Conservation (phyloP, 2,329 filamentous ascomycete genomes). For the Epichloe sp. region DNA sequence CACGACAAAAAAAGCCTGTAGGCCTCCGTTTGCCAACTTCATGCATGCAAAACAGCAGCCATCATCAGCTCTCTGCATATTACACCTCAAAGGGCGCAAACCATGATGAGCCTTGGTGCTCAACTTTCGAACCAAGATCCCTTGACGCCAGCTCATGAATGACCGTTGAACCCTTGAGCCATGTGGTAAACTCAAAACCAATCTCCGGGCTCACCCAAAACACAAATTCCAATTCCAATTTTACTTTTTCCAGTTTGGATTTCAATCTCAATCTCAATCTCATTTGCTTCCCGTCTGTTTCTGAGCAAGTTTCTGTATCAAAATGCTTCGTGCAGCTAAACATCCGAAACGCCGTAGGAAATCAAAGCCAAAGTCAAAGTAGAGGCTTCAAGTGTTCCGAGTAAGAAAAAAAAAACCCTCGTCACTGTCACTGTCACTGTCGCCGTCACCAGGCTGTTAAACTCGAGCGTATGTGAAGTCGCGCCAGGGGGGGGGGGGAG, state of each 20-base stretch:
- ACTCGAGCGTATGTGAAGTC: not conserved
- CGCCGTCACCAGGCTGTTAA: too few species aligned
- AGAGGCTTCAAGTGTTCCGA: not conserved
- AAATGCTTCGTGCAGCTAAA: not conserved
- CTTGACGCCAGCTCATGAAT: not conserved
- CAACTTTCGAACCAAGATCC: not conserved
- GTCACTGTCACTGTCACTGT: too few species aligned
- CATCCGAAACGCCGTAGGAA: constrained; percentile 1
- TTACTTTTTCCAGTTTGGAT: too few species aligned
- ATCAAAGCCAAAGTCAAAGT: not conserved
- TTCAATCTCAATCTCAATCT: not conserved
- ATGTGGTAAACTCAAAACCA: not conserved
- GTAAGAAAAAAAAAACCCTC: not conserved
- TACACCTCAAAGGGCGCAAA: not conserved
- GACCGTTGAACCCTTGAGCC: not conserved
- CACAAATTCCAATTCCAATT: not conserved
- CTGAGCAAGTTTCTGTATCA: not conserved
- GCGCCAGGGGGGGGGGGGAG: not conserved
- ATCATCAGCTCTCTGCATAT: constrained; percentile 3
- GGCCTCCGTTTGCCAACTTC: not conserved
- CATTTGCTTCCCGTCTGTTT: not conserved
- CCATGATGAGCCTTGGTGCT: not conserved
- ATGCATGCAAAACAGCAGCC: not conserved
- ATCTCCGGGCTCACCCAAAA: not conserved
- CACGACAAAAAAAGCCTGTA: not conserved